These are phyloP conservation scores for Stylosanthes scabra DNA, from an alignment of 331 rosid genomes.

Conservation along the genomic window DNA sequence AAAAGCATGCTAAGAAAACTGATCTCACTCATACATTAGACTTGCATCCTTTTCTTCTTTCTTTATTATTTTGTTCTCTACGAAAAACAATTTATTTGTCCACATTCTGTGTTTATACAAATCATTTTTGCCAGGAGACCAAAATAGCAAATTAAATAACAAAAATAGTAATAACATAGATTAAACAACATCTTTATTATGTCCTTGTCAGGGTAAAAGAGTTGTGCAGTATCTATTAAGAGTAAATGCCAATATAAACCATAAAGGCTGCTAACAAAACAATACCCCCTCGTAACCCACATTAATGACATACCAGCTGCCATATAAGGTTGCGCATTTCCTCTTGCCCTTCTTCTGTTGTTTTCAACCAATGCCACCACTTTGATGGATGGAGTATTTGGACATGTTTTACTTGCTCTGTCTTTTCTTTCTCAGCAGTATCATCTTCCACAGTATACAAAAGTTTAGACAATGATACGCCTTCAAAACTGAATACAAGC, in stretches of 20 bases:
- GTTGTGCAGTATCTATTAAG: constrained; percentile 10
- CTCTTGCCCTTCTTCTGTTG: constrained; percentile 86
- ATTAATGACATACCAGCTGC: constrained; percentile 79
- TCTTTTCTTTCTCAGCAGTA: constrained; percentile 50
- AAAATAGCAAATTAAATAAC: not conserved
- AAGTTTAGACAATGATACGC: constrained; percentile 83
- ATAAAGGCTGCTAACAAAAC: constrained; percentile 23
- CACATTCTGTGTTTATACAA: not conserved
- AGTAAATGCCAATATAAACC: constrained; percentile 16
- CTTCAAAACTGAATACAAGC: constrained; percentile 92
- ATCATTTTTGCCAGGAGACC: not conserved
- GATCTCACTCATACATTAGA: constrained; percentile 8
- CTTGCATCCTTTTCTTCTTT: constrained; percentile 9
- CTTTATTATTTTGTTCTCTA: constrained; percentile 5
- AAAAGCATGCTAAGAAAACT: not conserved
- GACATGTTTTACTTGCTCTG: constrained; percentile 58
- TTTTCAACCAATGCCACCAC: constrained; percentile 99
- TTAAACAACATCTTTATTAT: not conserved
- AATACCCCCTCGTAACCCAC: constrained; percentile 22
- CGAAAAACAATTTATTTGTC: constrained; percentile 8
- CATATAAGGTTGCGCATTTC: constrained; percentile 84
- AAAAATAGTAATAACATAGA: not conserved
- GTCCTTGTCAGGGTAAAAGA: constrained; percentile 24
- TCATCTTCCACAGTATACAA: constrained; percentile 71
- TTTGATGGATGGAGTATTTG: constrained; percentile 82